Evolutionary conservation across 2,329 filamentous ascomycete species (phyloP), one percentile per base, ranked within the genome.

Genomic region (Cercospora sesami): DNA sequence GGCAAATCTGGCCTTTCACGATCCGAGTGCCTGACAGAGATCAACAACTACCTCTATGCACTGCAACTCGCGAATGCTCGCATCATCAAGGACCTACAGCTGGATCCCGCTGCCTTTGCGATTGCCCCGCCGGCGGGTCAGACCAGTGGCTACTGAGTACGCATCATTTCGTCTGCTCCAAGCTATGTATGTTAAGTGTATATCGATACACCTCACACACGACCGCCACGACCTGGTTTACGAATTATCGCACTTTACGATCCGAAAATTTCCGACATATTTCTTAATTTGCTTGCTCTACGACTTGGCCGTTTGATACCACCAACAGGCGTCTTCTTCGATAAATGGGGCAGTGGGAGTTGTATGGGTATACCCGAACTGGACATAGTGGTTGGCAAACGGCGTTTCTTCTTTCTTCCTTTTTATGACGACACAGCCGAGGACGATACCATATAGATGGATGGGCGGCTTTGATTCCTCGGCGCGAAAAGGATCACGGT

Each of bases 1-100:
- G 93, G 1, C 91, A 94, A 76, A 93, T 91, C 1, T 88, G 93
- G 60, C 94, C 92, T 72, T 93, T 68, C 67, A 7, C 59, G 67
- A 18, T 68, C 67, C 12, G 67, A 68, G 31, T 66, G 63, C 39
- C 63, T 68, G 39, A 31, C 63, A 1, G 67, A 68, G 31, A 65
- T 68, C 31, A 65, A 68, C 30, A 68, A 63, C 36, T 68, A 60
- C 31, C 55, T 68, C 23, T 60, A 68, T 12, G 30, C 62, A 7
- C 48, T 68, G 23, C 51, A 64, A 26, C 16, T 64, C 14, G 62
- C 31, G 8, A 64, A 64, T 12, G 53, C 48, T 21, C 55, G 62
- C 51, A 36, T 64, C 30, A 64, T 64, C 51, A 64, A 64, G 53
- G 62, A 64, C 26, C 28, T 64, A 21, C 62, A 64, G 62, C 62